Base-by-base conservation (phyloP, 768 basidiomycete genomes). In the Candolleomyces aberdarensis region DNA sequence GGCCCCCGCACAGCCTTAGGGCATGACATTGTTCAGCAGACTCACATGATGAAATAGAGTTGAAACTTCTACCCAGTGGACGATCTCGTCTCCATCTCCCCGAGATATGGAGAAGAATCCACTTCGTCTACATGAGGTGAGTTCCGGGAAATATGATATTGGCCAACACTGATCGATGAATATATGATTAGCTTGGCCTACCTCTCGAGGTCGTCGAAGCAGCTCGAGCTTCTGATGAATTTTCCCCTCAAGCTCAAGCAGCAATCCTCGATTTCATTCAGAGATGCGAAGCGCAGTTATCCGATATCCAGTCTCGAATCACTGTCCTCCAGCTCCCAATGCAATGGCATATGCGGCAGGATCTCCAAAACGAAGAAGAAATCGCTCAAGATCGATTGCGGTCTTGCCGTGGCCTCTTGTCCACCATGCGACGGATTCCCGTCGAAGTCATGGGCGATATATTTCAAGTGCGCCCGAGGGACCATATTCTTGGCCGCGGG, bases 31-130 rank as follows among this genome's bases (percentile, higher is more conserved):
- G 26, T 26, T 26, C 26, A 26, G 26, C 26, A 3, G 26, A 26
- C 26, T 26, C 26, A 26, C 26, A 26, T 26, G 26, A 26, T 26
- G 88, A 49, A 88, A 89, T 75, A 26, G 26, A 26, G 26, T 26
- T 3, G 26, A 26, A 26, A 26, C 26, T 26, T 26, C 26, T 26
- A 2, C 3, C 26, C 26, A 26, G 26, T 26, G 26, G 26, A 26
- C 26, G 26, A 26, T 26, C 26, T 26, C 26, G 26, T 26, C 26
- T 26, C 26, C 26, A 1, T 3, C 26, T 26, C 26, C 26, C 26
- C 3, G 26, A 26, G 26, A 26, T 26, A 26, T 26, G 26, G 26
- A 3, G 26, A 26, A 26, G 26, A 26, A 26, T 2, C 3, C 26
- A 26, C 26, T 26, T 26, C 26, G 26, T 26, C 26, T 26, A 26